These are phyloP conservation scores for Cladosporium sp. DNA, from an alignment of 2,329 filamentous ascomycete species.

Conservation along the genomic window DNA sequence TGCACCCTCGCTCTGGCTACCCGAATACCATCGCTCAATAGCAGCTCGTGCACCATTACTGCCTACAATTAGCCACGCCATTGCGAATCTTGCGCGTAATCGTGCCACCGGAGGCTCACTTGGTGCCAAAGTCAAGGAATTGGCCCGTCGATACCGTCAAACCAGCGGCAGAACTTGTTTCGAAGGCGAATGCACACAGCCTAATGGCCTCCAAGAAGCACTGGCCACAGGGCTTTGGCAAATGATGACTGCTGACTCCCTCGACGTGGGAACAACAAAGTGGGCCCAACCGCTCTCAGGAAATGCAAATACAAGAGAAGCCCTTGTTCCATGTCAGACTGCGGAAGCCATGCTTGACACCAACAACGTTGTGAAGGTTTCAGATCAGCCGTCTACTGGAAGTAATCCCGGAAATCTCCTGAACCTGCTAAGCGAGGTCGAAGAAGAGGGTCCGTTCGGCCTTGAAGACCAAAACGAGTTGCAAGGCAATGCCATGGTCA, in stretches of 20 bases:
- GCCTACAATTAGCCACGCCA: constrained; percentile 36
- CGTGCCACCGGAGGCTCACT: not conserved
- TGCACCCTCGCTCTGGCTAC: constrained; percentile 37
- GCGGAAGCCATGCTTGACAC: constrained; percentile 3
- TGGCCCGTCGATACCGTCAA: not conserved
- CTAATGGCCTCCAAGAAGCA: constrained; percentile 7
- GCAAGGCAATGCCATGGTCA: too few species aligned
- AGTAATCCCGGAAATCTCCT: not conserved
- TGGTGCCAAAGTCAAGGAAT: not conserved
- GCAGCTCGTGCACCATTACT: constrained; percentile 30
- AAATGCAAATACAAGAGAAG: not conserved
- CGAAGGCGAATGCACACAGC: not conserved
- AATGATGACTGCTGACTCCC: constrained; percentile 12
- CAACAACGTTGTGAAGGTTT: not conserved
- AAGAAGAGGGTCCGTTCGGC: not conserved
- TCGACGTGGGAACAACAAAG: not conserved
- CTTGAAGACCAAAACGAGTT: too few species aligned
- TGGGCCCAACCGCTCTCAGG: not conserved
- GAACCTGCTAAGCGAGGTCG: not conserved
- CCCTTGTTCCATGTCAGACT: too few species aligned
- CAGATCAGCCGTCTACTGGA: not conserved
- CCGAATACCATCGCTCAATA: constrained; percentile 31
- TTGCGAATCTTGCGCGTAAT: constrained; percentile 16
- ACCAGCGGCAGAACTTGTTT: not conserved
- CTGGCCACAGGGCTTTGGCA: constrained; percentile 15